Conservation (phyloP, 345 rosid genomes). For the Bruguiera gymnorhiza region DNA sequence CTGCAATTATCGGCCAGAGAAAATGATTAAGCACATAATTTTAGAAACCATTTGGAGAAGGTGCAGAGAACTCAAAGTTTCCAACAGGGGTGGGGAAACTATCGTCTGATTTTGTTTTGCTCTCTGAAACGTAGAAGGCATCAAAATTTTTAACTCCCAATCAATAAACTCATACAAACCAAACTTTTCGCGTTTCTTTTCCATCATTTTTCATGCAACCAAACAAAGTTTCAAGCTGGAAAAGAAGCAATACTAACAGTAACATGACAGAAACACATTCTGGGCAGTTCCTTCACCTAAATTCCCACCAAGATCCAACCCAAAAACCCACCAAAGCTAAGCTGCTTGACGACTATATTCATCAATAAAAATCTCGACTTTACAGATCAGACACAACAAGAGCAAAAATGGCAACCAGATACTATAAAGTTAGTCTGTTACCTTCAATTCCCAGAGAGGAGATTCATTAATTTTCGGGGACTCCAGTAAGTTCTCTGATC, state of each 20-base stretch:
- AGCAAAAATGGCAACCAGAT: background rate
- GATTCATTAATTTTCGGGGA: constrained; percentile 4
- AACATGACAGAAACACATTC: background rate
- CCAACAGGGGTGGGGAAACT: background rate
- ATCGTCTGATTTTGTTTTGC: background rate
- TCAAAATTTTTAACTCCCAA: background rate
- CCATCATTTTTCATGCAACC: background rate
- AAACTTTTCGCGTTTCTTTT: background rate
- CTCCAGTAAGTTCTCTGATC: background rate
- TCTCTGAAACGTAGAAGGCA: background rate
- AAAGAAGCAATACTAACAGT: background rate
- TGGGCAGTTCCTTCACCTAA: background rate
- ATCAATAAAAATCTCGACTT: background rate
- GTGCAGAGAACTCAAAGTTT: background rate
- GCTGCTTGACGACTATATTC: background rate
- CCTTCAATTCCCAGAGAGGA: constrained; percentile 18
- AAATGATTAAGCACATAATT: constrained; percentile 10
- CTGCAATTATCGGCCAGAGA: constrained; percentile 33
- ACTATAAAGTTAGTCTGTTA: background rate
- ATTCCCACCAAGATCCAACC: background rate
- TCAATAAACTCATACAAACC: background rate
- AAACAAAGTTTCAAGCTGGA: constrained; percentile 1
- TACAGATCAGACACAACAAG: constrained; percentile 3
- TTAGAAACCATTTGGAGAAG: background rate
- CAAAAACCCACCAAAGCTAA: background rate